phyloP scores from a whole-genome alignment of 2,329 filamentous ascomycete genomes.

The Xylaria sp. region DNA sequence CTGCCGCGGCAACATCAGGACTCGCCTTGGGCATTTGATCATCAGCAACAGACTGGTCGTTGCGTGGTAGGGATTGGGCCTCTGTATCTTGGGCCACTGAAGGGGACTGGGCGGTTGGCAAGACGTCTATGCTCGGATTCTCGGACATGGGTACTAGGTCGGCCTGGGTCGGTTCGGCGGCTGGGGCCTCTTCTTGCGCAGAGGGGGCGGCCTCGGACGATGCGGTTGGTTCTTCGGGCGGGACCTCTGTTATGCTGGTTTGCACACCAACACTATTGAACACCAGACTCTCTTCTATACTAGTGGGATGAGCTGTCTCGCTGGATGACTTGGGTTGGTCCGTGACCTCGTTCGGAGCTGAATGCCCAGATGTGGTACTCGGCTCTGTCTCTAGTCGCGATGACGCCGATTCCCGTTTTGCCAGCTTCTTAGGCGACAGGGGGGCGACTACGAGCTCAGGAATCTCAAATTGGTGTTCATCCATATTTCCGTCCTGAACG shows the following conservation, averaged over 20 bases:
- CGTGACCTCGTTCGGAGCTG: background rate
- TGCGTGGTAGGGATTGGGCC: background rate
- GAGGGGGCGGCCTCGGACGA: background rate
- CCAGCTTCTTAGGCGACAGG: conserved; percentile 63
- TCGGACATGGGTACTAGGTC: background rate
- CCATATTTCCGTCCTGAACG: conserved; percentile 67
- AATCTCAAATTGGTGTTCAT: conserved; percentile 64
- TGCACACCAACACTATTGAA: background rate
- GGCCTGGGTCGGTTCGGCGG: conserved; percentile 3
- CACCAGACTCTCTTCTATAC: conserved; percentile 8
- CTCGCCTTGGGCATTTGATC: conserved; percentile 2
- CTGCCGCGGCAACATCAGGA: conserved; percentile 28
- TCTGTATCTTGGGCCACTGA: conserved; percentile 15
- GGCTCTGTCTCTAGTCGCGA: conserved; percentile 30
- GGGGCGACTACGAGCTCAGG: conserved; percentile 67
- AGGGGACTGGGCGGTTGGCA: conserved; percentile 1
- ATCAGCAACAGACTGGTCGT: conserved; percentile 14
- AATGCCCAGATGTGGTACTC: background rate
- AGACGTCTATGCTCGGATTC: background rate
- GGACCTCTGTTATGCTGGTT: conserved; percentile 24
- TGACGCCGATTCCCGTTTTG: conserved; percentile 41
- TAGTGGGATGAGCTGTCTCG: background rate
- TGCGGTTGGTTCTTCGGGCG: conserved; percentile 14
- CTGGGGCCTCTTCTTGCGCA: background rate
- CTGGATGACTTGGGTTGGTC: background rate